Evolutionary conservation across 2,329 filamentous ascomycete genomes (phyloP).

Genomic region (Aspergillus melleus): DNA sequence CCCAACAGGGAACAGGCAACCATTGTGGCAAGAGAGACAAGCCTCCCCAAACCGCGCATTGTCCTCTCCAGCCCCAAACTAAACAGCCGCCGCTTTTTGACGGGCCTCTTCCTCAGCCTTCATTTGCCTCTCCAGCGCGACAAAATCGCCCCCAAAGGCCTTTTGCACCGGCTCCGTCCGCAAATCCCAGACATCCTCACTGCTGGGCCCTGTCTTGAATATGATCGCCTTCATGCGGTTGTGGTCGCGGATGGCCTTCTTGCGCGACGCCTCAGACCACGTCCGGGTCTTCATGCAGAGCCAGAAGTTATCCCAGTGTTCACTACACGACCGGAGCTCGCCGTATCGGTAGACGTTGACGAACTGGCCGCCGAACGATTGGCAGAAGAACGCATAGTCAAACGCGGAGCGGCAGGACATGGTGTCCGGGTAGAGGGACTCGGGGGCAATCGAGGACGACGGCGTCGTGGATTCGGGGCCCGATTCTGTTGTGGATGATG

Average conservation of each 20-base stretch:
- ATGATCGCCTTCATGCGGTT: conserved; percentile 67
- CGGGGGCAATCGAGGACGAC: conserved; percentile 52
- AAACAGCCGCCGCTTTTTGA: conserved; percentile 19
- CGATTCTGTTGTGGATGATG: neutral
- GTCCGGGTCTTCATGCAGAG: conserved; percentile 88
- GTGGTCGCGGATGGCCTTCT: conserved; percentile 61
- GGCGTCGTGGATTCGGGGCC: conserved; percentile 13
- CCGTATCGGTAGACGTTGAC: conserved; percentile 89
- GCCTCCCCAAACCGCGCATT: neutral
- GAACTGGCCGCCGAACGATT: conserved; percentile 87
- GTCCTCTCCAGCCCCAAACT: neutral
- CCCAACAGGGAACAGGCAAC: neutral
- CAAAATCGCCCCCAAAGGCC: conserved; percentile 48
- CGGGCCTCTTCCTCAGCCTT: conserved; percentile 45
- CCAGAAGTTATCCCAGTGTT: conserved; percentile 93
- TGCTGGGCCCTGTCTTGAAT: conserved; percentile 70
- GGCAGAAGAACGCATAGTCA: conserved; percentile 92
- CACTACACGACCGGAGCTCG: conserved; percentile 70
- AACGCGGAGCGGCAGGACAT: conserved; percentile 92
- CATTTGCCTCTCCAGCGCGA: conserved; percentile 43
- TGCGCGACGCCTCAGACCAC: conserved; percentile 60
- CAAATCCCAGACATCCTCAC: conserved; percentile 86
- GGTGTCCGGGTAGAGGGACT: conserved; percentile 71
- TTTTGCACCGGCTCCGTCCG: conserved; percentile 62
- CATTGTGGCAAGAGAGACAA: neutral